Conservation (phyloP, 305 asterid genomes). For the Lippia alba region DNA sequence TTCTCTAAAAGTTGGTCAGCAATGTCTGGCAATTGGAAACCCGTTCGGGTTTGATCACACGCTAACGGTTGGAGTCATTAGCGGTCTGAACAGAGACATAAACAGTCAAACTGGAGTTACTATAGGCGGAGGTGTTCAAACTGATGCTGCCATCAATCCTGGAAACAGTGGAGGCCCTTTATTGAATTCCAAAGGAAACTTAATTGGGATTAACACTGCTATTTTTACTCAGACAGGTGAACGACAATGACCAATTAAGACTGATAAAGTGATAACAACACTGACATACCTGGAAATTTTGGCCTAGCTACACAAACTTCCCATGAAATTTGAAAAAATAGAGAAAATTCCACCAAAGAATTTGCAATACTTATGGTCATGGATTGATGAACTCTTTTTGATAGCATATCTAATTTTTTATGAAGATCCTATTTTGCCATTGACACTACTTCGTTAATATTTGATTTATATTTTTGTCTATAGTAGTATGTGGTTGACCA, state of each 20-base stretch:
- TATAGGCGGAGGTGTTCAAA: slow-evolving; percentile 95
- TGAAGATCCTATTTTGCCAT: no score
- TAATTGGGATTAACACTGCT: slow-evolving; percentile 96
- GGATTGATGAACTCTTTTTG: no score
- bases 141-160: slow-evolving; percentile 99
- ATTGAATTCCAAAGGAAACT: slow-evolving; percentile 86
- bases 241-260: background rate
- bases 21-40: slow-evolving; percentile 95
- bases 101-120: slow-evolving; percentile 96
- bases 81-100: slow-evolving; percentile 95
- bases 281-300: no score
- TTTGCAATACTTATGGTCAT: no score
- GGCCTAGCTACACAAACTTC: no score
- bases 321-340: no score
- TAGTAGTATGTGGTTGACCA: no score
- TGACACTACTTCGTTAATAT: no score
- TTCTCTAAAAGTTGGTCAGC: slow-evolving; percentile 89
- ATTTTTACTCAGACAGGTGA: slow-evolving; percentile 94
- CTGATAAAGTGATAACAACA: background rate
- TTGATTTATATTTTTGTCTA: no score
- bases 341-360: no score
- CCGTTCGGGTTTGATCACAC: slow-evolving; percentile 99
- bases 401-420: no score
- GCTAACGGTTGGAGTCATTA: slow-evolving; percentile 94
- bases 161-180: slow-evolving; percentile 99